Evolutionary conservation across 345 rosid species (phyloP).

Genomic region (Populus pruinosa): DNA sequence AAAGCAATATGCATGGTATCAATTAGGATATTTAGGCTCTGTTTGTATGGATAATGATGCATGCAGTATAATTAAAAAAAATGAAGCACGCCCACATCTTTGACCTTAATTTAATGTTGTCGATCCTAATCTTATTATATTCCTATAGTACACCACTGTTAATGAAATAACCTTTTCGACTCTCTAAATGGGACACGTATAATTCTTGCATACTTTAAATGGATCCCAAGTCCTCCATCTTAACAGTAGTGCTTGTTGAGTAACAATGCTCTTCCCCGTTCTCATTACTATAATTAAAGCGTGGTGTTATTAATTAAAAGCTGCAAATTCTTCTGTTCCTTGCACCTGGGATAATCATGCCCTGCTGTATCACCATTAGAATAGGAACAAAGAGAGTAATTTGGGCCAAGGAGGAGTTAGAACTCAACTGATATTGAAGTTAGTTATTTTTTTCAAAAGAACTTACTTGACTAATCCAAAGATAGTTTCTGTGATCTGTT

Average conservation of each 20-base stretch:
- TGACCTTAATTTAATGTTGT: slow-evolving; percentile 1
- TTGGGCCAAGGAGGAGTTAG: too few relatives aligned
- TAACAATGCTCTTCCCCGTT: neutral
- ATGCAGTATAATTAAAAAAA: neutral
- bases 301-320: too few relatives aligned
- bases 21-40: neutral
- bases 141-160: neutral
- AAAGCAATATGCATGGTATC: neutral
- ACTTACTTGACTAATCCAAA: neutral
- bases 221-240: neutral
- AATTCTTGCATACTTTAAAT: neutral
- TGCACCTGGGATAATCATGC: too few relatives aligned
- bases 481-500: neutral
- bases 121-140: neutral
- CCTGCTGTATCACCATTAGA: too few relatives aligned
- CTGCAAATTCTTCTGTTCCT: too few relatives aligned
- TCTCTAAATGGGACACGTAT: neutral
- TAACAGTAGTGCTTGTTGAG: neutral
- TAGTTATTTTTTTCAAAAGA: too few relatives aligned
- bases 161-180: neutral
- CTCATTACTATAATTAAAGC: too few relatives aligned
- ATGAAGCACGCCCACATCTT: slow-evolving; percentile 2
- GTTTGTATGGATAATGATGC: neutral
- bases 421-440: too few relatives aligned
- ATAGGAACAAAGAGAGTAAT: too few relatives aligned